Conservation (phyloP, 495 filamentous ascomycete species). For the Penicillium flavigenum region DNA sequence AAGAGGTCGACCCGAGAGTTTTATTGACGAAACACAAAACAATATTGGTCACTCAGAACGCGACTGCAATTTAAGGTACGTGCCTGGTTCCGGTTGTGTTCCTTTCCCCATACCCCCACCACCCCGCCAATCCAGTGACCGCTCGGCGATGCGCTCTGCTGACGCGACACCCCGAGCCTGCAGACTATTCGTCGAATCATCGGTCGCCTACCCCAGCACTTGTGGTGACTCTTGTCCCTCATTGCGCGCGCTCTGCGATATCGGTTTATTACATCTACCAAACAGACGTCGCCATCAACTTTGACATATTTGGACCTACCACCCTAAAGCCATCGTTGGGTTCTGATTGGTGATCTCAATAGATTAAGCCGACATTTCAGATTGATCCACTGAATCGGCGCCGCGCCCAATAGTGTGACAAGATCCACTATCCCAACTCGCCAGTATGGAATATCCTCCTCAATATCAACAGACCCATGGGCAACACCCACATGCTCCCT, state of each 20-base stretch:
- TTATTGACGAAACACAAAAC: slow-evolving; percentile 16
- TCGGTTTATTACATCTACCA: slow-evolving; percentile 30
- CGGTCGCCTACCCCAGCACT: slow-evolving; percentile 24
- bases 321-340: slow-evolving; percentile 9
- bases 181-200: slow-evolving; percentile 50
- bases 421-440: slow-evolving; percentile 23
- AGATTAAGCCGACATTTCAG: slow-evolving; percentile 23
- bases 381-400: slow-evolving; percentile 26
- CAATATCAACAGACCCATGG: slow-evolving; percentile 57
- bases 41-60: slow-evolving; percentile 11
- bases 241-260: slow-evolving; percentile 31
- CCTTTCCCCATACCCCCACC: slow-evolving; percentile 27
- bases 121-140: slow-evolving; percentile 46
- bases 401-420: slow-evolving; percentile 33
- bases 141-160: slow-evolving; percentile 44
- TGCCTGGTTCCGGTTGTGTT: slow-evolving; percentile 33
- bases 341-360: slow-evolving; percentile 21
- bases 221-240: slow-evolving; percentile 30
- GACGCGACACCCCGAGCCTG: slow-evolving; percentile 42
- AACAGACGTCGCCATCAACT: slow-evolving; percentile 21
- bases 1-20: slow-evolving; percentile 26
- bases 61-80: slow-evolving; percentile 35
- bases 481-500: slow-evolving; percentile 53
- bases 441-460: slow-evolving; percentile 55
- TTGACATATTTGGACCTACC: slow-evolving; percentile 14